Base-by-base conservation (phyloP, 2,329 filamentous ascomycete species). In the Diaporthe longicolla region DNA sequence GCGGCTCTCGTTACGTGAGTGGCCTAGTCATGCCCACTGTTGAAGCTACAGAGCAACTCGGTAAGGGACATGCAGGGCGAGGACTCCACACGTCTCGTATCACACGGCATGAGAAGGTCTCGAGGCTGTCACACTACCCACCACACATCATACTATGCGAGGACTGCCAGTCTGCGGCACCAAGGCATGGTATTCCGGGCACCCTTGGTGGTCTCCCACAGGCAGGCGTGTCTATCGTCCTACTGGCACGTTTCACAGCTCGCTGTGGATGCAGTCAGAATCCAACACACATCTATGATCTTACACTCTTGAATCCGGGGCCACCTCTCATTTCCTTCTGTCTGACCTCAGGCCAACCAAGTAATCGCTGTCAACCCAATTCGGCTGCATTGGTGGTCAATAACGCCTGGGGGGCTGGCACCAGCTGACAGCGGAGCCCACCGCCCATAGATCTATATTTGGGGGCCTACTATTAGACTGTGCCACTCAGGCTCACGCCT, bases 371-470 rank as follows among this genome's bases (percentile, higher is more conserved):
- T n/a, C 29, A 11, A 26, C 63, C 21, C 45, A 26, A 24, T 66
- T 37, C 29, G 45, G 21, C n/a, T 37, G 29, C n/a, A 66, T 24
- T 26, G 21, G n/a, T 52, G 45, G 21, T 52, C 4, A n/a, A 52
- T 8, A 45, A 52, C 26, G 29, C 52, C 29, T 17, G 10, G 8
- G 50, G 45, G 29, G 13, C 29, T 17, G 29, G 45, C 32, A 40
- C 29, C 61, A 52, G 45, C 45, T 66, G 63, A 66, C 45, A 45
- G 63, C 63, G 43, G 63, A 52, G 45, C 45, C n/a, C 63, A 52
- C 45, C 63, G 63, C 63, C 26, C 45, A 19, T 45, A 29, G 32
- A 58, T 35, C 4, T 43, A 19, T 19, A 3, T 26, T 61, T 13
- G n/a, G 7, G 37, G 45, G 45, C 21, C 29, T 57, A 35, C 11